phyloP scores from a whole-genome alignment of 2,329 filamentous ascomycete species.

The Rhinocladiella similis region DNA sequence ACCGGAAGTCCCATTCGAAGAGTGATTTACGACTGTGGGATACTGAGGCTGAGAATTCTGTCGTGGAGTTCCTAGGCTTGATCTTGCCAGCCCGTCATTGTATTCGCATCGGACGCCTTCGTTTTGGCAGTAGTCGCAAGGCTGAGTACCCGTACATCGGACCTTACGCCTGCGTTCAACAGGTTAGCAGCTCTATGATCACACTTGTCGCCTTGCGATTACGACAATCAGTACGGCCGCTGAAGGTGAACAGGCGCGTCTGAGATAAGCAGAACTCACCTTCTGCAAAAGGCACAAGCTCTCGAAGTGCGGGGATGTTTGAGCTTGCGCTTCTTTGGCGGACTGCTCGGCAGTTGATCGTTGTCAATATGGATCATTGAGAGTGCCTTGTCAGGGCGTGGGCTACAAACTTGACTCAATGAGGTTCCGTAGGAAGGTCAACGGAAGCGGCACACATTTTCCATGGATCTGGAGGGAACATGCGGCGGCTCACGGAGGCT shows the following conservation, averaged over 20 bases:
- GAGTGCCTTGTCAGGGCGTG: conserved; percentile 23
- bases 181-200: neutral
- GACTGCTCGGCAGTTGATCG: conserved; percentile 10
- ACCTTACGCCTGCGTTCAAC: conserved; percentile 23
- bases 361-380: conserved; percentile 1
- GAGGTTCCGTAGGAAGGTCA: neutral
- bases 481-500: too few species aligned
- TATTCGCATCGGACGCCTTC: conserved; percentile 27
- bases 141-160: conserved; percentile 26
- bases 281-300: conserved; percentile 29
- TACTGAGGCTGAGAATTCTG: neutral
- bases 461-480: too few species aligned
- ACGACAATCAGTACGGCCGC: too few species aligned
- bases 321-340: conserved; percentile 28
- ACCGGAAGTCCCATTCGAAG: neutral
- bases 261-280: conserved; percentile 12
- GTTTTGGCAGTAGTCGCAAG: conserved; percentile 26
- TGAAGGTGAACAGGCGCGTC: neutral
- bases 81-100: conserved; percentile 16
- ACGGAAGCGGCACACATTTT: neutral
- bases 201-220: too few species aligned
- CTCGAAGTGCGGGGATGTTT: conserved; percentile 27
- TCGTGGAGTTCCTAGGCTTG: neutral
- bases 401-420: conserved; percentile 27
- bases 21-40: neutral